phyloP scores from a whole-genome alignment of 2,329 filamentous ascomycete species.

The Arthrobotrys entomopaga region DNA sequence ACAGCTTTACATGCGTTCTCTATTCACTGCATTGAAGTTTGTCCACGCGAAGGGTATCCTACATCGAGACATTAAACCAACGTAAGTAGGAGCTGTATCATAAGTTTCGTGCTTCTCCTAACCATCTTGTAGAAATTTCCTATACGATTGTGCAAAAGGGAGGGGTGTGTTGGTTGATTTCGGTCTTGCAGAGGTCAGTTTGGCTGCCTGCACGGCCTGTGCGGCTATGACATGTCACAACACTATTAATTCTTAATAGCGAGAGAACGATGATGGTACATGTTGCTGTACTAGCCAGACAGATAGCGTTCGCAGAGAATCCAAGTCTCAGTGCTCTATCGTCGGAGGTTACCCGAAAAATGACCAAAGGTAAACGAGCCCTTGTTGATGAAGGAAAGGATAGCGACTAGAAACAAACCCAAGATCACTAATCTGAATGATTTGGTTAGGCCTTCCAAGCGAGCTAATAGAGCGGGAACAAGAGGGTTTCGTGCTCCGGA shows the following conservation, averaged over 20 bases:
- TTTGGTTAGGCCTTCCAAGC: conserved; percentile 73
- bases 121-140: conserved; percentile 72
- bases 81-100: conserved; percentile 63
- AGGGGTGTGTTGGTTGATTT: conserved; percentile 97
- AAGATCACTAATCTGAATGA: neutral
- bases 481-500: conserved; percentile 95
- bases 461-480: conserved; percentile 93
- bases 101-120: neutral
- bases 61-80: conserved; percentile 96
- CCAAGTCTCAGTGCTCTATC: conserved; percentile 56
- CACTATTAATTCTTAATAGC: conserved; percentile 18
- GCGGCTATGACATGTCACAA: neutral
- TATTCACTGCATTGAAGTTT: conserved; percentile 84
- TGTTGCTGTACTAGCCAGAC: conserved; percentile 24
- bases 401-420: neutral
- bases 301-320: conserved; percentile 11
- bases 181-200: conserved; percentile 82
- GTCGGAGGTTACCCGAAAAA: conserved; percentile 83
- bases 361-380: conserved; percentile 73
- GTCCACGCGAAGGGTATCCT: conserved; percentile 87
- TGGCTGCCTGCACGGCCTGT: neutral
- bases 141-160: conserved; percentile 83
- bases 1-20: conserved; percentile 84
- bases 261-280: conserved; percentile 41
- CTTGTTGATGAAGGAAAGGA: neutral